Percentiles rank a stretch among this genome's conserved stretches.
Conservation (phyloP, 768 basidiomycete genomes). For the Scleroderma citrinum region DNA sequence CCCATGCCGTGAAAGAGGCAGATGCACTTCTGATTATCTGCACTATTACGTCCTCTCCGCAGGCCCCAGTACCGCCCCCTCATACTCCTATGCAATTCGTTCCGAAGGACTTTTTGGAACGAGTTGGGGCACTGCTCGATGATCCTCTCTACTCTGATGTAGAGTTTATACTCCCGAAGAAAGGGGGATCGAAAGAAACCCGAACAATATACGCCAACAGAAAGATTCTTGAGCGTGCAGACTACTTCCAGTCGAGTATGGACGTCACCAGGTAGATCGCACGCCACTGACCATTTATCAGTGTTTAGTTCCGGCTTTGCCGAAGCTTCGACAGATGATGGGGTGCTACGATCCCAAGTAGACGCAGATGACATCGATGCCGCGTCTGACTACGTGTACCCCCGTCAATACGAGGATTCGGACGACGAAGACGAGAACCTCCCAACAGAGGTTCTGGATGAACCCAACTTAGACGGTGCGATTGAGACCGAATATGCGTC, state of each 20-base stretch:
- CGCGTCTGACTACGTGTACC: slow-evolving; percentile 44
- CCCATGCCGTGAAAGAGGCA: slow-evolving; percentile 41
- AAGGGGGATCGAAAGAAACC: slow-evolving; percentile 31
- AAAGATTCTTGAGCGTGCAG: slow-evolving; percentile 60
- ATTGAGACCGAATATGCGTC: slow-evolving; percentile 19
- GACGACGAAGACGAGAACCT: slow-evolving; percentile 48
- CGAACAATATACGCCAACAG: slow-evolving; percentile 62
- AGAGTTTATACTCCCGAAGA: slow-evolving; percentile 64
- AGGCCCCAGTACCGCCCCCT: slow-evolving; percentile 42
- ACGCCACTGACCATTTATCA: slow-evolving; percentile 20
- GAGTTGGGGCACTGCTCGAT: slow-evolving; percentile 69
- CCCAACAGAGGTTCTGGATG: slow-evolving; percentile 28
- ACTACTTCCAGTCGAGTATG: slow-evolving; percentile 75
- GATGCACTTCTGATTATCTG: slow-evolving; percentile 76
- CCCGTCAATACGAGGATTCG: slow-evolving; percentile 41
- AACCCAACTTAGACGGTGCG: slow-evolving; percentile 25
- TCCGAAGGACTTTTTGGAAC: slow-evolving; percentile 60
- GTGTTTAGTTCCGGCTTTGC: slow-evolving; percentile 73
- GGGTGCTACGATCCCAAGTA: slow-evolving; percentile 13
- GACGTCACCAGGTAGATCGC: not conserved
- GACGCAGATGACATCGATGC: slow-evolving; percentile 36
- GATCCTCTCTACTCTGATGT: slow-evolving; percentile 84
- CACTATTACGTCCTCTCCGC: slow-evolving; percentile 66
- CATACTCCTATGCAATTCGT: slow-evolving; percentile 46
- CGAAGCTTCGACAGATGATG: slow-evolving; percentile 42